Evolutionary conservation across 768 basidiomycete genomes (phyloP), one percentile per base, ranked within the genome.

Genomic region (Mycena haematopus): DNA sequence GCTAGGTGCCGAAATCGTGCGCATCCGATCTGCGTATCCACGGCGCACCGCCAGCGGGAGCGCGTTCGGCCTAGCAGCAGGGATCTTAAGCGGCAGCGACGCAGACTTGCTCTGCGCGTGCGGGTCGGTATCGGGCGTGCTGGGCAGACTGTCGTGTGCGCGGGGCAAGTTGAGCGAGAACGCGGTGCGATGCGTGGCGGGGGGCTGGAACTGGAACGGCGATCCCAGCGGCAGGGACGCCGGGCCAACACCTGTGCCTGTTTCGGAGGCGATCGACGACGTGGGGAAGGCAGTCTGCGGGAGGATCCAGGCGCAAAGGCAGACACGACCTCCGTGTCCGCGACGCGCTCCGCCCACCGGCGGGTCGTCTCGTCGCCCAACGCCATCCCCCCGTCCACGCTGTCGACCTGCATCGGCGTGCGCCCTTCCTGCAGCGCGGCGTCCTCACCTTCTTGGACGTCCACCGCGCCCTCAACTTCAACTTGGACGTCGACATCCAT

Each of bases 1-100:
- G 52, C 52, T 47, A 24, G 72, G 68, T 15, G 62, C 68, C 5
- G 72, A 71, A n/a, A 72, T 55, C 6, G 70, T 72, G 44, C 70
- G 63, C 46, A 65, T 24, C 6, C 71, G 65, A 31, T 71, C 68
- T 15, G 55, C 58, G 45, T 67, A 56, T 8, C 65, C 65, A 13
- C 65, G 65, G 25, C 65, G 65, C 17, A 60, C 58, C 21, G 65
- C 36, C 7, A 67, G 58, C 36, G 65, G 58, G 10, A 64, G 14
- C n/a, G 44, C 33, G 22, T 42, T n/a, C 56, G 19, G 29, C 24
- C 24, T 21, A 21, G 31, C 33, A 31, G 24, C 27, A 8, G 29
- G 14, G 11, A 35, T 21, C 24, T 58, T 54, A 35, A 53, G 7
- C 14, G 58, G 62, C 29, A 65, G 51, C 64, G 50, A 61, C 31